A percentile compares a stretch with the other conserved stretches of the same genome.
Evolutionary conservation across 345 rosid species (phyloP).

Genomic region (Streptanthus diversifolius): DNA sequence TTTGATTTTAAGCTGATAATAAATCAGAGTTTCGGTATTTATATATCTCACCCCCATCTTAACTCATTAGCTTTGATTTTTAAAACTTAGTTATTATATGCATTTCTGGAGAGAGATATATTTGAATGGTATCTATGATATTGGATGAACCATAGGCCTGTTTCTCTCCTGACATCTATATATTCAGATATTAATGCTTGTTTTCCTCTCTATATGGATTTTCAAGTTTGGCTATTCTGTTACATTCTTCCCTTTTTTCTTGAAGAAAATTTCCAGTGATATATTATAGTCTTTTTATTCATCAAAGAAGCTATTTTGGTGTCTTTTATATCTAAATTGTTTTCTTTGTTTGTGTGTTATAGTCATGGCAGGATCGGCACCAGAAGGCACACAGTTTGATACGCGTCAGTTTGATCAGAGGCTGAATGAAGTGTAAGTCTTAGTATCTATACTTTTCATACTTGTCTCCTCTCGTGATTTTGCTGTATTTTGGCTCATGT

Average conservation of each 20-base stretch:
- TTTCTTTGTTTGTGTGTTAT: not conserved
- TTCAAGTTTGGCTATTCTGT: constrained; percentile 34
- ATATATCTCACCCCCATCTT: not conserved
- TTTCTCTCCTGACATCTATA: constrained; percentile 20
- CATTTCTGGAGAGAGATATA: constrained; percentile 14
- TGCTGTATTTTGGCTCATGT: not conserved
- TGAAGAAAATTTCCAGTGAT: not conserved
- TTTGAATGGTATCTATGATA: constrained; percentile 26
- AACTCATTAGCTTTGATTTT: not conserved
- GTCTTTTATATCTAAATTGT: not conserved
- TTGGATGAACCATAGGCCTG: constrained; percentile 20
- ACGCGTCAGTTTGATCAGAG: constrained; percentile 38
- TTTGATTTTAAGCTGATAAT: not conserved
- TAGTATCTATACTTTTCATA: not conserved
- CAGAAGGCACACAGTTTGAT: constrained; percentile 46
- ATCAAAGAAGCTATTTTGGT: not conserved
- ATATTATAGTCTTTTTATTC: not conserved
- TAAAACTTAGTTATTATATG: not conserved
- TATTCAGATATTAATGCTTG: constrained; percentile 37
- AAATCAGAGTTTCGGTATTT: too few species aligned
- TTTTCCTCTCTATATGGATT: constrained; percentile 19
- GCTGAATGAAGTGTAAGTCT: constrained; percentile 43
- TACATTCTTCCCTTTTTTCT: not conserved
- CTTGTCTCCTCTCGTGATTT: not conserved
- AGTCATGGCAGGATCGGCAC: constrained; percentile 45